phyloP scores from a whole-genome alignment of 345 rosid species.

The Barbarea vulgaris region DNA sequence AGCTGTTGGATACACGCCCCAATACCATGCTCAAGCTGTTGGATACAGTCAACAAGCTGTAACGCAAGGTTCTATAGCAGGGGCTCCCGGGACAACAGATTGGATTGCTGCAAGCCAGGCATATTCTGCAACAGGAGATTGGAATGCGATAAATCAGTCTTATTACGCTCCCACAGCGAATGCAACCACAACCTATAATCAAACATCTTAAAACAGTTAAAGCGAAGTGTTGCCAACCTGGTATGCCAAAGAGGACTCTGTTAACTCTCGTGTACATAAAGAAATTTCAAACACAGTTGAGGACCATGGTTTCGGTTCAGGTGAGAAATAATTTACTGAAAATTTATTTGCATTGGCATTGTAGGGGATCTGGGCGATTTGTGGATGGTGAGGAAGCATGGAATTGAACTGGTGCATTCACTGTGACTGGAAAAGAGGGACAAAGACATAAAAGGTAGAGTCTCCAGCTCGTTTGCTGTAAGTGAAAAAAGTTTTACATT shows the following conservation, averaged over 20 bases:
- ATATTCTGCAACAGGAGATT: constrained; percentile 33
- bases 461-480: constrained; percentile 35
- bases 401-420: constrained; percentile 12
- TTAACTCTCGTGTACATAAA: constrained; percentile 20
- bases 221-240: constrained; percentile 10
- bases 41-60: constrained; percentile 31
- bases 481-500: not conserved
- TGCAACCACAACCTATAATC: constrained; percentile 34
- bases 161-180: constrained; percentile 27
- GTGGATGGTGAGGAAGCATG: constrained; percentile 15
- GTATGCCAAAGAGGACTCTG: constrained; percentile 5
- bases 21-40: constrained; percentile 24
- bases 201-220: constrained; percentile 15
- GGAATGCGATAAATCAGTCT: constrained; percentile 34
- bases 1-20: constrained; percentile 8
- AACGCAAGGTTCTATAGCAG: constrained; percentile 27
- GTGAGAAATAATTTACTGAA: constrained; percentile 18
- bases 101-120: constrained; percentile 39
- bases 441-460: constrained; percentile 20
- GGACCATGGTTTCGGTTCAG: constrained; percentile 5
- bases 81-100: constrained; percentile 14
- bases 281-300: not conserved
- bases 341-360: constrained; percentile 13
- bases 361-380: constrained; percentile 32
- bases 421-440: constrained; percentile 6